Evolutionary conservation across 306 rosid genomes (phyloP).

Genomic region (Oemleria cerasiformis): DNA sequence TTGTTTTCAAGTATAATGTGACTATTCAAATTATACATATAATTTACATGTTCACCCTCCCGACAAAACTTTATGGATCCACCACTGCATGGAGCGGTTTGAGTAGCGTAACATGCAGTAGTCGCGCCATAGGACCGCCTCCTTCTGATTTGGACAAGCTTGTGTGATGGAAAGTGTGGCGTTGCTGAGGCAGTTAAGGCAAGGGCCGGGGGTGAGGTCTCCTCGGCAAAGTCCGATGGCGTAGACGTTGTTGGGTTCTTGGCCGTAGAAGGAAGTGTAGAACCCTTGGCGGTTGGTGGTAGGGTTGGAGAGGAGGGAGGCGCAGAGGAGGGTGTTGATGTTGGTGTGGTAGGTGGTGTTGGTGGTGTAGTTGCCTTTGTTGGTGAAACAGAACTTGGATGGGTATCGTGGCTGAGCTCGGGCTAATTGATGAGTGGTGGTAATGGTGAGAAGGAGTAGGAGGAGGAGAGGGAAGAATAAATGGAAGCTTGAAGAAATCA

Average conservation of each 20-base stretch:
- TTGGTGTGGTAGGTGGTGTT: background rate
- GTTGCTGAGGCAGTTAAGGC: background rate
- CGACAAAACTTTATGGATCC: too few relatives aligned
- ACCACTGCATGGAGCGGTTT: background rate
- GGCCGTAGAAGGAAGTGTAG: background rate
- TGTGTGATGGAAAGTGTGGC: background rate
- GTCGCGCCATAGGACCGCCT: slow-evolving; percentile 17
- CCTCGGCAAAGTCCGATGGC: slow-evolving; percentile 13
- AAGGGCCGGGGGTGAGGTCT: slow-evolving; percentile 1
- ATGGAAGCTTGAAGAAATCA: too few relatives aligned
- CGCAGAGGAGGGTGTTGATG: background rate
- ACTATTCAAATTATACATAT: too few relatives aligned
- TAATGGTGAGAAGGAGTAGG: background rate
- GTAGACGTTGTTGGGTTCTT: background rate
- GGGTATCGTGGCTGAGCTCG: background rate
- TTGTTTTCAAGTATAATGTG: too few relatives aligned
- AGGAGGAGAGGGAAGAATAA: too few relatives aligned
- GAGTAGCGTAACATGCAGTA: slow-evolving; percentile 26
- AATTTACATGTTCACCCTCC: too few relatives aligned
- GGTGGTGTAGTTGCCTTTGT: background rate
- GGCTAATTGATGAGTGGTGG: background rate
- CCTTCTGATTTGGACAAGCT: slow-evolving; percentile 18
- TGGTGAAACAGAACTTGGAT: background rate
- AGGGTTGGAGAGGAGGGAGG: background rate
- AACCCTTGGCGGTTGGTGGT: background rate